Percentiles rank a stretch among this genome's conserved stretches.
Conservation (phyloP, 306 rosid species). For the Elaeagnus macrophylla region DNA sequence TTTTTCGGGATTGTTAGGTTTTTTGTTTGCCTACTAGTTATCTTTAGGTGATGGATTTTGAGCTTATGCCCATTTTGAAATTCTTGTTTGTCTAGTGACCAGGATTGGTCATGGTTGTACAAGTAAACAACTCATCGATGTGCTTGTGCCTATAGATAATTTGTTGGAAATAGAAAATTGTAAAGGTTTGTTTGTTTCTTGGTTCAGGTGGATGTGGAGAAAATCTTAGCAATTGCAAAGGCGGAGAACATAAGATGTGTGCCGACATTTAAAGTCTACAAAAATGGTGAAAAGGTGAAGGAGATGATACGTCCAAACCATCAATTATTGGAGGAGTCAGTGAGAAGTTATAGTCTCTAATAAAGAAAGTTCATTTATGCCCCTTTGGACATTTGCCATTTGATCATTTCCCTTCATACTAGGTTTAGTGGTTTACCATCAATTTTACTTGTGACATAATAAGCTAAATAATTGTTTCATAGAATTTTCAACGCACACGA, state of each 20-base stretch:
- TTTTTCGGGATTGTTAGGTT: too few species aligned
- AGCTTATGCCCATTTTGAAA: background rate
- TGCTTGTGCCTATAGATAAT: background rate
- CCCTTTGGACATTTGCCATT: conserved; percentile 9
- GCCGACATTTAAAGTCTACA: conserved; percentile 79
- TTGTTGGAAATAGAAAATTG: background rate
- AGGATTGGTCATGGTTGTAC: background rate
- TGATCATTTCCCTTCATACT: conserved; percentile 19
- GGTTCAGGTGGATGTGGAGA: conserved; percentile 68
- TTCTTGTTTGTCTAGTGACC: too few species aligned
- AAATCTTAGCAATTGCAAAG: conserved; percentile 52
- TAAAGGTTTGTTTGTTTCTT: background rate
- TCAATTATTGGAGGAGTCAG: conserved; percentile 62
- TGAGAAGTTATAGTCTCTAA: conserved; percentile 45
- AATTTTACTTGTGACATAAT: conserved; percentile 44
- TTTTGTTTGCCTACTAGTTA: too few species aligned
- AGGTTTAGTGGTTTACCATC: conserved; percentile 21
- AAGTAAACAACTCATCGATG: background rate
- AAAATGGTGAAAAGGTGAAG: conserved; percentile 66
- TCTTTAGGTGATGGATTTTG: background rate
- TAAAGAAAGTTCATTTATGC: conserved; percentile 22
- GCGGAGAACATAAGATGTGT: conserved; percentile 53
- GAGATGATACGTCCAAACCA: conserved; percentile 73
- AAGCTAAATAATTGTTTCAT: conserved; percentile 45
- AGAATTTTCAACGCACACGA: conserved; percentile 39